A percentile compares a stretch with the other conserved stretches of the same genome.
Evolutionary conservation across 768 basidiomycete species (phyloP).

Genomic region (Neoboletus magnificus): DNA sequence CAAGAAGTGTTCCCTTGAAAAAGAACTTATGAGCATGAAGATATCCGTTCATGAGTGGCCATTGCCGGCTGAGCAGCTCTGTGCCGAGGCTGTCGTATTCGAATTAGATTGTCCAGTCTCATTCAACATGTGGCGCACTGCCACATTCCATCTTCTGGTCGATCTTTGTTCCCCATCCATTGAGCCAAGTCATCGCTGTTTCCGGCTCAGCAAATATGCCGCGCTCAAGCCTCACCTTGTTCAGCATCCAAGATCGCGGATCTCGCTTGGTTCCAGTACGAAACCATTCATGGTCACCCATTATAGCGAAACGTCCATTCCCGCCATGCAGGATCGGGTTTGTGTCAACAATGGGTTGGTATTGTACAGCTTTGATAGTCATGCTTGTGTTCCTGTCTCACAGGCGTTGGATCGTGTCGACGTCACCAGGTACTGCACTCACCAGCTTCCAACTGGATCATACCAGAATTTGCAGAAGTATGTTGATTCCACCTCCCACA

Average conservation of each 20-base stretch:
- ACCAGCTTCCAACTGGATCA: slow-evolving; percentile 29
- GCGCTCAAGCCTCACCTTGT: slow-evolving; percentile 13
- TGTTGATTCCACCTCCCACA: slow-evolving; percentile 35
- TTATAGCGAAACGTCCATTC: slow-evolving; percentile 13
- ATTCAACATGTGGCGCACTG: too few relatives aligned
- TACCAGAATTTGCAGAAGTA: slow-evolving; percentile 40
- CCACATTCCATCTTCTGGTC: too few relatives aligned
- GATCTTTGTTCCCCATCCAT: too few relatives aligned
- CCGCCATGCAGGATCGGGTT: slow-evolving; percentile 11
- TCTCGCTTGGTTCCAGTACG: slow-evolving; percentile 24
- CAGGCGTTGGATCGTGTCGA: slow-evolving; percentile 7
- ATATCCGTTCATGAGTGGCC: too few relatives aligned
- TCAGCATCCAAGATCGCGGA: slow-evolving; percentile 15
- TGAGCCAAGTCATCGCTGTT: too few relatives aligned
- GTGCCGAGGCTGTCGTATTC: too few relatives aligned
- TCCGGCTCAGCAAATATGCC: slow-evolving; percentile 10
- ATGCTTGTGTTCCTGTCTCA: slow-evolving; percentile 11
- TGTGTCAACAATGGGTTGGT: slow-evolving; percentile 35
- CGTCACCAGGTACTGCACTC: slow-evolving; percentile 29
- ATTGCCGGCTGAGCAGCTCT: too few relatives aligned
- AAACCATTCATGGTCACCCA: slow-evolving; percentile 21
- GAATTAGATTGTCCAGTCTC: too few relatives aligned
- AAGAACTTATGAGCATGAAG: too few relatives aligned
- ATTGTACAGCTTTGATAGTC: slow-evolving; percentile 31
- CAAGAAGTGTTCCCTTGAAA: too few relatives aligned